A percentile compares a stretch with the other conserved stretches of the same genome.
These are phyloP conservation scores for Pycnococcus provasolii DNA, from an alignment of 139 green algal species.

Conservation along the genomic window DNA sequence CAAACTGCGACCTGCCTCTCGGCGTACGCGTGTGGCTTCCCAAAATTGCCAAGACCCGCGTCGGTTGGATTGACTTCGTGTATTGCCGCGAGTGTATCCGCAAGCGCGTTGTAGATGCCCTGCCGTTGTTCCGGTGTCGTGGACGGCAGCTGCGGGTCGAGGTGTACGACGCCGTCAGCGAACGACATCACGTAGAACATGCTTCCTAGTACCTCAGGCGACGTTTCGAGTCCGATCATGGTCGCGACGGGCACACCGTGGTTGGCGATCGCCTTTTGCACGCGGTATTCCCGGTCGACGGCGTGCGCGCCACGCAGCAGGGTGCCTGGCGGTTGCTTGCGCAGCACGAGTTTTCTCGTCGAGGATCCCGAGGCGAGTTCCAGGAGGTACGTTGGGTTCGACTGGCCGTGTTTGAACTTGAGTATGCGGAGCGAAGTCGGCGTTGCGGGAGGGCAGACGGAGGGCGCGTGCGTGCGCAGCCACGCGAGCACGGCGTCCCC, in stretches of 20 bases:
- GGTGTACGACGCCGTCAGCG: slow-evolving; percentile 59
- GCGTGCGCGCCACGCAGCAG: slow-evolving; percentile 86
- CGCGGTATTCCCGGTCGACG: slow-evolving; percentile 74
- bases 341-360: slow-evolving; percentile 55
- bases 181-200: slow-evolving; percentile 91
- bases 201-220: slow-evolving; percentile 70
- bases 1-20: slow-evolving; percentile 32
- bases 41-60: slow-evolving; percentile 53
- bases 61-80: slow-evolving; percentile 52
- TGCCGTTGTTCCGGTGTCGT: slow-evolving; percentile 16
- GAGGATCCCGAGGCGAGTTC: slow-evolving; percentile 29
- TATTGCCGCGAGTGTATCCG: slow-evolving; percentile 60
- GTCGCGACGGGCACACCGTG: slow-evolving; percentile 64
- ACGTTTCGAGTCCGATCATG: slow-evolving; percentile 61
- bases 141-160: slow-evolving; percentile 60
- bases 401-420: slow-evolving; percentile 80
- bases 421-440: neutral
- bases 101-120: slow-evolving; percentile 44
- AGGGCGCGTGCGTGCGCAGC: too few relatives aligned
- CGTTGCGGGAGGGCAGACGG: too few relatives aligned
- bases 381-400: slow-evolving; percentile 92
- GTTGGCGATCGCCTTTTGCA: slow-evolving; percentile 50
- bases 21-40: slow-evolving; percentile 55
- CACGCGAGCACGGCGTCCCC: too few relatives aligned
- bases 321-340: slow-evolving; percentile 88